These are phyloP conservation scores for Telfairia occidentalis DNA, from an alignment of 331 rosid species.

Conservation along the genomic window DNA sequence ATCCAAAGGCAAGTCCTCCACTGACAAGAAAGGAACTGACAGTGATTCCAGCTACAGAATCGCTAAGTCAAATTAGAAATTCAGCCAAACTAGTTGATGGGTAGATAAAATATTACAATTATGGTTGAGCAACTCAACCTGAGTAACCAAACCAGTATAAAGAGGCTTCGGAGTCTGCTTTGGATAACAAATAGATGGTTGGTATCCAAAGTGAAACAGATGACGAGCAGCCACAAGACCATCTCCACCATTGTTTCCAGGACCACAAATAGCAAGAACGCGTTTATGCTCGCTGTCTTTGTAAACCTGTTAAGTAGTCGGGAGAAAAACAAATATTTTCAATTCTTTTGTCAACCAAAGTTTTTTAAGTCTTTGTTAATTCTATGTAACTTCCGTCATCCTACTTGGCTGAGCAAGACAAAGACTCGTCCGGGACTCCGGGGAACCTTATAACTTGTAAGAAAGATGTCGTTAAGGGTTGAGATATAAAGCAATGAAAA, in stretches of 20 bases:
- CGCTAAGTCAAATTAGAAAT: constrained; percentile 25
- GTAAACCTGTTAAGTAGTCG: constrained; percentile 39
- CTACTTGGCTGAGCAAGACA: not conserved
- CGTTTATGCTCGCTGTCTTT: constrained; percentile 51
- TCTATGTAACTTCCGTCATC: not conserved
- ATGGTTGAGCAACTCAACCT: constrained; percentile 23
- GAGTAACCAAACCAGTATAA: constrained; percentile 79
- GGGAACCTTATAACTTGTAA: not conserved
- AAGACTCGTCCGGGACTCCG: not conserved
- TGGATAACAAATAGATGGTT: constrained; percentile 65
- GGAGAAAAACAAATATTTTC: not conserved
- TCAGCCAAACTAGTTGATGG: not conserved
- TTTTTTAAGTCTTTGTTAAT: not conserved
- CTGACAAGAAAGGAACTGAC: constrained; percentile 65
- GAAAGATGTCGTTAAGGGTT: not conserved
- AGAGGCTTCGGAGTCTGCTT: constrained; percentile 82
- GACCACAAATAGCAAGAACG: constrained; percentile 81
- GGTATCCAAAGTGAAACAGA: constrained; percentile 76
- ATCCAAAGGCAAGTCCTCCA: constrained; percentile 65
- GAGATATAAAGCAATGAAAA: not conserved
- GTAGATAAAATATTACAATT: not conserved
- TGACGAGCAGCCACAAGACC: constrained; percentile 97
- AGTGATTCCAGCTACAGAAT: constrained; percentile 73
- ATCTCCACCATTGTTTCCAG: constrained; percentile 97
- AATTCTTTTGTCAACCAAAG: not conserved